Evolutionary conservation across 805 yeast genomes (phyloP).

Genomic region (Yamadazyma olivae): DNA sequence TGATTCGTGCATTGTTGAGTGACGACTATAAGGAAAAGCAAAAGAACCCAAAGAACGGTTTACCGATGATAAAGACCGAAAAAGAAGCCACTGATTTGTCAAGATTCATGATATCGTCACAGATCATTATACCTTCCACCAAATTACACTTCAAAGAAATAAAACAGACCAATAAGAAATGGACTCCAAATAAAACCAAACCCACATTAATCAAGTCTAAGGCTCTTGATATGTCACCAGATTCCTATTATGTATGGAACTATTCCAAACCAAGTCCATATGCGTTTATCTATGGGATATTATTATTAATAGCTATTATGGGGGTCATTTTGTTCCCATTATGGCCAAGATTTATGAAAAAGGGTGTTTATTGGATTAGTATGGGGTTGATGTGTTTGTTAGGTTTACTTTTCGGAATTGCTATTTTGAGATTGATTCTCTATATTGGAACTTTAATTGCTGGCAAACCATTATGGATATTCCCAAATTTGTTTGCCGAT

Average conservation of each 20-base stretch:
- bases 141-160: constrained; percentile 72
- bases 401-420: constrained; percentile 71
- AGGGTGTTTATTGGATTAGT: constrained; percentile 87
- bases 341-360: constrained; percentile 90
- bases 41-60: constrained; percentile 41
- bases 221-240: constrained; percentile 59
- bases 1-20: constrained; percentile 70
- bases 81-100: constrained; percentile 61
- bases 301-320: constrained; percentile 64
- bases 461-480: constrained; percentile 87
- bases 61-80: constrained; percentile 44
- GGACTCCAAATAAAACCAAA: constrained; percentile 58
- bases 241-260: constrained; percentile 81
- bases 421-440: constrained; percentile 73
- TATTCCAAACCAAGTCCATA: constrained; percentile 70
- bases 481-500: constrained; percentile 94
- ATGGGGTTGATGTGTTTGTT: constrained; percentile 72
- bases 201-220: constrained; percentile 59
- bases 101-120: constrained; percentile 65
- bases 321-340: constrained; percentile 79
- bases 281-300: constrained; percentile 58
- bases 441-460: constrained; percentile 56
- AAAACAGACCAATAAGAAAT: constrained; percentile 46
- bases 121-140: constrained; percentile 69
- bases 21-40: constrained; percentile 62